Evolutionary conservation across 1,284 basidiomycete genomes (phyloP).

Genomic region (Malassezia restricta): DNA sequence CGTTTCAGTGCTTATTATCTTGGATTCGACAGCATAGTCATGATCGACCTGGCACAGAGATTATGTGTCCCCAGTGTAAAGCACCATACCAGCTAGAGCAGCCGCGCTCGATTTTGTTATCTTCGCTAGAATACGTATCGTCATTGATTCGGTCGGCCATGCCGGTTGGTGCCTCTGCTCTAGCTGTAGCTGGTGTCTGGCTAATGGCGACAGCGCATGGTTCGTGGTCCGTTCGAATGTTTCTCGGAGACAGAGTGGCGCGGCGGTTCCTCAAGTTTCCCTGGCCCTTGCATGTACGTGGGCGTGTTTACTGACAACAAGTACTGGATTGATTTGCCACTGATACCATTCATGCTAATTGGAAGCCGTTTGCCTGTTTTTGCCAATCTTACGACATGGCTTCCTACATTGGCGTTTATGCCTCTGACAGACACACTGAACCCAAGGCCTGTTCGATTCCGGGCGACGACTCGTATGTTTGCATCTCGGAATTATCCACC

Average conservation of each 20-base stretch:
- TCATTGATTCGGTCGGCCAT: not conserved
- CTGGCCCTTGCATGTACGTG: constrained; percentile 16
- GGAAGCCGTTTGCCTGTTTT: constrained; percentile 27
- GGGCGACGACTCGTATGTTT: constrained; percentile 14
- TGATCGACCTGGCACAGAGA: constrained; percentile 1
- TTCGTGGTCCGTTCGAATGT: constrained; percentile 9
- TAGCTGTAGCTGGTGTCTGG: constrained; percentile 2
- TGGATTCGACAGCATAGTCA: constrained; percentile 12
- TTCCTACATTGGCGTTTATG: constrained; percentile 28
- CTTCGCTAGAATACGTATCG: not conserved
- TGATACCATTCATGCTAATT: constrained; percentile 38
- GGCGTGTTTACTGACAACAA: constrained; percentile 13
- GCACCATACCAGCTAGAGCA: constrained; percentile 7
- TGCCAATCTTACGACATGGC: constrained; percentile 31
- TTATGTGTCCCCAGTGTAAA: constrained; percentile 12
- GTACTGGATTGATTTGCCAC: constrained; percentile 38
- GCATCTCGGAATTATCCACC: constrained; percentile 23
- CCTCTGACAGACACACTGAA: constrained; percentile 18
- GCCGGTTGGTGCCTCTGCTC: constrained; percentile 1
- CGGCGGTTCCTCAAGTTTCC: not conserved
- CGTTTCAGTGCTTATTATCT: constrained; percentile 10
- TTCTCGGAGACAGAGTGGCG: constrained; percentile 7
- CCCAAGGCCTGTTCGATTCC: constrained; percentile 10
- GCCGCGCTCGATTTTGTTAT: not conserved
- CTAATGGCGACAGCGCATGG: constrained; percentile 14